A percentile compares a stretch with the other conserved stretches of the same genome.
Conservation (phyloP, 2,329 filamentous ascomycete species). For the Arthrobotrys musiformis region DNA sequence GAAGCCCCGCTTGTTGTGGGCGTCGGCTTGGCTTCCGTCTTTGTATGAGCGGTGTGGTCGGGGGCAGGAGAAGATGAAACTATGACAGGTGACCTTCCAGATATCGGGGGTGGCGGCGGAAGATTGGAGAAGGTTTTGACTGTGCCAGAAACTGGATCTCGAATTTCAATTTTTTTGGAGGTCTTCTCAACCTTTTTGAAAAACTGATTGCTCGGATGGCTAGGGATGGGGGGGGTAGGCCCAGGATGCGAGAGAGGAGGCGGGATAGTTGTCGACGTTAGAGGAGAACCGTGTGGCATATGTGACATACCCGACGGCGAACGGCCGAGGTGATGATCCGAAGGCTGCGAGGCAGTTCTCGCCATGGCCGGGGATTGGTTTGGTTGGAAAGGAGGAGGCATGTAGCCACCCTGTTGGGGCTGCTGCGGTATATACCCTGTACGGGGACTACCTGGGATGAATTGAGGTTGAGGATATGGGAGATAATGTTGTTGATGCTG, state of each 20-base stretch:
- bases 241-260: constrained; percentile 66
- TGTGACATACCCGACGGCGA: constrained; percentile 72
- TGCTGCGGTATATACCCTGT: constrained; percentile 66
- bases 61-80: constrained; percentile 76
- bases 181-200: constrained; percentile 68
- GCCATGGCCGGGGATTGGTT: constrained; percentile 77
- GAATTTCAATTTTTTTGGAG: constrained; percentile 61
- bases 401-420: constrained; percentile 65
- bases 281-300: constrained; percentile 70
- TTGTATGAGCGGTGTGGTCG: constrained; percentile 72
- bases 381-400: constrained; percentile 65
- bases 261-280: constrained; percentile 58
- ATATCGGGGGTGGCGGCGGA: constrained; percentile 67
- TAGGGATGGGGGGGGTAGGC: constrained; percentile 63
- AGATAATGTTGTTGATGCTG: constrained; percentile 36
- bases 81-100: constrained; percentile 72
- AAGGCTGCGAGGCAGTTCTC: constrained; percentile 81
- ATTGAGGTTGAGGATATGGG: constrained; percentile 58
- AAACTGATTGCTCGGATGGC: constrained; percentile 69
- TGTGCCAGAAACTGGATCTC: constrained; percentile 54
- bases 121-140: constrained; percentile 60
- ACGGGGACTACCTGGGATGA: constrained; percentile 66
- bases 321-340: constrained; percentile 68
- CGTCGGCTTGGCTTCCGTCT: constrained; percentile 80
- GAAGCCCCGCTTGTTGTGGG: constrained; percentile 73